Conservation (phyloP, 106 monocot species). For the Alisma plantagoaquatica region DNA sequence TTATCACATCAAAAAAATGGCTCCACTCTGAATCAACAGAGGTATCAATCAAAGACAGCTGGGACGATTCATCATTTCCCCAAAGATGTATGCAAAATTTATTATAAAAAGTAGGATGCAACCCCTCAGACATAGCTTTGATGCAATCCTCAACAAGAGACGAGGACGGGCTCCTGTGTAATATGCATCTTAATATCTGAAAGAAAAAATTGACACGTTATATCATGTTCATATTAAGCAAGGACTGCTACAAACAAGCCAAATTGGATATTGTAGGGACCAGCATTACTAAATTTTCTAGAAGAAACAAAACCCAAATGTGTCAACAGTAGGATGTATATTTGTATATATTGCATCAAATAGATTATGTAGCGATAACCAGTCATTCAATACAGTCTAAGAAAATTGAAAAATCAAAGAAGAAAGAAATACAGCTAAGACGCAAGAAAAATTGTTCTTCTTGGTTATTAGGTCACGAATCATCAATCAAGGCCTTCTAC, state of each 20-base stretch:
- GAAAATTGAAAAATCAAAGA: too few species aligned
- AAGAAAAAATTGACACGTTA: conserved; percentile 4
- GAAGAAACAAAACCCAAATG: background rate
- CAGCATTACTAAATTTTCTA: too few species aligned
- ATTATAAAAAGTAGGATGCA: conserved; percentile 49
- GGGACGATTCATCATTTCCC: conserved; percentile 34
- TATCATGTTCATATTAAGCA: background rate
- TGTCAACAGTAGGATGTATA: background rate
- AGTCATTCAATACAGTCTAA: too few species aligned
- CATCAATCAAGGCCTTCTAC: too few species aligned
- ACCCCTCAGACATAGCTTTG: conserved; percentile 64
- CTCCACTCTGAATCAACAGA: conserved; percentile 77
- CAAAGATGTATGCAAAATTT: conserved; percentile 57
- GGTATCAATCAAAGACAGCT: conserved; percentile 27
- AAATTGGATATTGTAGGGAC: too few species aligned
- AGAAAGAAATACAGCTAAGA: too few species aligned
- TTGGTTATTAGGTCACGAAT: too few species aligned
- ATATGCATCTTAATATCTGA: conserved; percentile 75
- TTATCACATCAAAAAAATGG: conserved; percentile 37
- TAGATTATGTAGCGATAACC: background rate
- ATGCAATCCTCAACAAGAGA: conserved; percentile 76
- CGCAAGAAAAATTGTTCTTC: too few species aligned
- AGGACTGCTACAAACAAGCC: too few species aligned
- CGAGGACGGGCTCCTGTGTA: conserved; percentile 54
- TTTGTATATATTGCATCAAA: background rate